Base-by-base conservation (phyloP, 345 rosid species). In the Garcia nutans region DNA sequence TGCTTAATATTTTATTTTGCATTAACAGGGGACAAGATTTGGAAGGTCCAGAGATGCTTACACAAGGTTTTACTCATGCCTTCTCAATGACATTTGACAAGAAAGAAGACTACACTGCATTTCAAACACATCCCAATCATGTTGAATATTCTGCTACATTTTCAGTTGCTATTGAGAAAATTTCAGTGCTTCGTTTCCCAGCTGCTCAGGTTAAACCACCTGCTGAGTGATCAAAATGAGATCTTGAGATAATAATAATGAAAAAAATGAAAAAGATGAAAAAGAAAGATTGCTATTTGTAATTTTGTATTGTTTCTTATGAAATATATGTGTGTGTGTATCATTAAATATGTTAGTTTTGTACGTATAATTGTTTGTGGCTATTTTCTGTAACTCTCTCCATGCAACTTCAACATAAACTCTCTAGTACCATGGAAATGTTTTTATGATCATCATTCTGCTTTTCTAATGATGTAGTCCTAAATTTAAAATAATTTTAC, bases 61-160 rank as follows among this genome's bases (percentile, higher is more conserved):
- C 89, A 66, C 97, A 95, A 87, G 99, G 99, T 24, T 93, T 87
- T 50, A 89, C 94, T 26, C 99, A 96, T 73, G 91, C 88, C 69
- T 87, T 96, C 86, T 41, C 88, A 20, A 89, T 91, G 97, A 89
- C 93, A 58, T 93, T 96, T 80, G 86, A 84, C 68, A 89, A 82
- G 26, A 93, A 91, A 80, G 97, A 93, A 79, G 98, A 88, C 74
- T 88, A 84, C 80, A 74, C 76, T 45, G 82, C 97, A 61, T 93
- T 90, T 74, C 82, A 80, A 11, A 65, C 76, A 73, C 97, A 93
- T 75, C 93, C 98, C 22, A 89, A 74, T 68, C 99, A 96, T 70
- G 74, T 79, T 23, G 97, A 88, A 26, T 93, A 91, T 84, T 93
- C 99, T 50, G 83, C 90, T 26, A 80, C 88, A n/a, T 93, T 96